Evolutionary conservation across 441 rosid species (phyloP).

Genomic region (Eugenia klotzschiana): DNA sequence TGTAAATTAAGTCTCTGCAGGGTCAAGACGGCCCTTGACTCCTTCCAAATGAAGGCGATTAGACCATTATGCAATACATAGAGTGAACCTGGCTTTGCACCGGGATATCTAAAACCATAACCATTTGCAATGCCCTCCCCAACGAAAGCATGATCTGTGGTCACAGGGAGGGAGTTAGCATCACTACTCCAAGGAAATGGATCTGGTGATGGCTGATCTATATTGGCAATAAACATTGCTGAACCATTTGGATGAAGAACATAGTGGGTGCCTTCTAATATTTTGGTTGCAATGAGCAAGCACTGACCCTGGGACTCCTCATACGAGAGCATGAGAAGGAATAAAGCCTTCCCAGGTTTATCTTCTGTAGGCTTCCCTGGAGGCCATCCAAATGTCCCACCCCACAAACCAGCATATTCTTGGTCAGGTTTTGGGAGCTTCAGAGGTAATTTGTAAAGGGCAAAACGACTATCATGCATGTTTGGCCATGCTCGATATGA

Average conservation of each 20-base stretch:
- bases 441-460: slow-evolving; percentile 61
- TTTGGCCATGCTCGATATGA: slow-evolving; percentile 80
- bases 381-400: slow-evolving; percentile 87
- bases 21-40: slow-evolving; percentile 54
- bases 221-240: slow-evolving; percentile 55
- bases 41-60: slow-evolving; percentile 82
- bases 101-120: slow-evolving; percentile 83
- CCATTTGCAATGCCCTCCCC: slow-evolving; percentile 79
- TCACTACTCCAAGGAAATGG: slow-evolving; percentile 53
- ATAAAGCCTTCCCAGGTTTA: slow-evolving; percentile 64
- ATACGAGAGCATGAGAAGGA: slow-evolving; percentile 63
- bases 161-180: slow-evolving; percentile 33
- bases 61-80: slow-evolving; percentile 43
- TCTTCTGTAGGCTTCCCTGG: slow-evolving; percentile 57
- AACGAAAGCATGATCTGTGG: slow-evolving; percentile 26
- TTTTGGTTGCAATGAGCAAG: slow-evolving; percentile 65
- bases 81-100: slow-evolving; percentile 71
- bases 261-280: slow-evolving; percentile 73
- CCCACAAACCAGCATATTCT: slow-evolving; percentile 76
- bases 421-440: slow-evolving; percentile 31
- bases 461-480: slow-evolving; percentile 62
- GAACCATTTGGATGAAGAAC: slow-evolving; percentile 81
- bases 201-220: slow-evolving; percentile 54
- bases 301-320: slow-evolving; percentile 40
- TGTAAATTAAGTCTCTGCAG: slow-evolving; percentile 60